Evolutionary conservation across 768 basidiomycete genomes (phyloP), one percentile per base, ranked within the genome.

Genomic region (Termitomyces sp.): DNA sequence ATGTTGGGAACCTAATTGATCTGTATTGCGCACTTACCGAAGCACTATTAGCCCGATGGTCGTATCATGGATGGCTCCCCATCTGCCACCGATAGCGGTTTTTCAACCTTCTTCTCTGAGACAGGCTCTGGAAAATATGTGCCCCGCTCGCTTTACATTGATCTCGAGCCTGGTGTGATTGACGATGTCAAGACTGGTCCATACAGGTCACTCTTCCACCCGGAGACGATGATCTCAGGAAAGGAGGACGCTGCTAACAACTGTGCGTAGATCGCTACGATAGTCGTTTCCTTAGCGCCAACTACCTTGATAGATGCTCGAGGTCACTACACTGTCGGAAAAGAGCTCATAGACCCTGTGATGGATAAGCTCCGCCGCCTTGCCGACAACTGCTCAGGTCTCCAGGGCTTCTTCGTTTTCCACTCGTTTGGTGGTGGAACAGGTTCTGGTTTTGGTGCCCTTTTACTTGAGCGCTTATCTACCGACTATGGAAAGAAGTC

Each of bases 191-290:
- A 91, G 73, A 95, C 83, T 61, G 97, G 97, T 61, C 85, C 89
- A 43, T 99, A 98, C 85, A 84, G 92, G 74, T 88, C 87, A 72
- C 88, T 99, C 56, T 99, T 99, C 85, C 97, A 99, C 77, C 97
- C 97, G 11, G 97, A 98, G 83, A 95, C 97, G 57, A 85, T 99
- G 72, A 84, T 99, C 66, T 94, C 91, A 55, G 97, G 97, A 64
- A 99, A 98, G 78, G 97, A 99, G 78, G 97, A 99, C 71, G 97
- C 97, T 56, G 97, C 97, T 60, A 98, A 94, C 82, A 99, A 99
- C 77, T 99, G 95, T 95, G 73, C 56, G 77, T 41, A 15, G 21
- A 28, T 47, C 26, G 11, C 14, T 47, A 50, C 51, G 52, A 33
- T 59, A 26, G 44, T 44, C 17, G 12, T 30, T 12, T 45, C 17